Conservation (phyloP, 768 basidiomycete genomes). For the Infundibulicybe gibba region DNA sequence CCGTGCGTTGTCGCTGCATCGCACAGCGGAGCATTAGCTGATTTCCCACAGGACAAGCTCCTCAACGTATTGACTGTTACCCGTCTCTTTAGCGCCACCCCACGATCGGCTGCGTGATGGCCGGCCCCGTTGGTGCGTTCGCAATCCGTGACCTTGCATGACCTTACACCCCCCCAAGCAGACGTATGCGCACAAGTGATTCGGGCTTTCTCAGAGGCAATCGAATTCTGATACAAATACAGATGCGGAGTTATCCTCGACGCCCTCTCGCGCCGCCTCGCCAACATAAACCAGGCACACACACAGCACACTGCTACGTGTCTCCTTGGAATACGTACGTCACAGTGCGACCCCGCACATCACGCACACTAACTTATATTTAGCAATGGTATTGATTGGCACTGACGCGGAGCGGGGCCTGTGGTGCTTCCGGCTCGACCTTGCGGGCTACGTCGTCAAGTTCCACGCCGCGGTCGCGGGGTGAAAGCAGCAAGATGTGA, state of each 20-base stretch:
- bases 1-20: no score
- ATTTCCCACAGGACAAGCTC: slow-evolving; percentile 69
- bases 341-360: neutral
- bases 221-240: slow-evolving; percentile 91
- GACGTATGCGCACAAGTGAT: slow-evolving; percentile 89
- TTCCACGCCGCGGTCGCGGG: slow-evolving; percentile 97
- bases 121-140: slow-evolving; percentile 83
- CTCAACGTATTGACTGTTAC: no score
- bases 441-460: slow-evolving; percentile 97
- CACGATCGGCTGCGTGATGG: slow-evolving; percentile 96
- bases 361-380: neutral
- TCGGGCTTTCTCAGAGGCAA: slow-evolving; percentile 86
- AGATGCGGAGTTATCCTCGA: slow-evolving; percentile 99
- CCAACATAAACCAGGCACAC: slow-evolving; percentile 99
- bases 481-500: slow-evolving; percentile 95
- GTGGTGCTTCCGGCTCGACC: slow-evolving; percentile 98
- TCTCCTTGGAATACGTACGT: slow-evolving; percentile 89
- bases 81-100: no score
- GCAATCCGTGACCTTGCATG: slow-evolving; percentile 1
- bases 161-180: slow-evolving; percentile 43
- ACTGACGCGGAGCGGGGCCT: slow-evolving; percentile 88
- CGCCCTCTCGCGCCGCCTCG: slow-evolving; percentile 88
- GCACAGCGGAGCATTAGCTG: slow-evolving; percentile 2
- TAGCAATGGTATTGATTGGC: slow-evolving; percentile 96
- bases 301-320: slow-evolving; percentile 95